phyloP scores from a whole-genome alignment of 1,284 basidiomycete species.

The Naganishia sp. region DNA sequence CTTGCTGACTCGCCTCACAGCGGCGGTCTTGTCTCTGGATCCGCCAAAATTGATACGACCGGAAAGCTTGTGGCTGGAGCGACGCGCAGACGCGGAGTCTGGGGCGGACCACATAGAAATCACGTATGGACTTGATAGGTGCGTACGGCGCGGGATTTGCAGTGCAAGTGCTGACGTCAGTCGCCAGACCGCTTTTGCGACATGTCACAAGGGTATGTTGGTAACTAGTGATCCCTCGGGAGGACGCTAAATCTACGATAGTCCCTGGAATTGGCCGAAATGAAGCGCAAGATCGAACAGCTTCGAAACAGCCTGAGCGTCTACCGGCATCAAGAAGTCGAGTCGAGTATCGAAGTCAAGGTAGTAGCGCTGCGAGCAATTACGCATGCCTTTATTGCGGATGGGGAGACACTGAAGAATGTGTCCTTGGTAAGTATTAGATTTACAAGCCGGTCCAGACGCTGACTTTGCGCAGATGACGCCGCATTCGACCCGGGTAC shows the following conservation, averaged over 20 bases:
- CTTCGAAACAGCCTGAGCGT: slow-evolving; percentile 19
- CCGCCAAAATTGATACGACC: slow-evolving; percentile 9
- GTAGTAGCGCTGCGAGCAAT: slow-evolving; percentile 22
- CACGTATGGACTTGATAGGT: slow-evolving; percentile 37
- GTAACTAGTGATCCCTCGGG: not conserved
- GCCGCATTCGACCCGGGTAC: slow-evolving; percentile 26
- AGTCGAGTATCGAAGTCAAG: slow-evolving; percentile 13
- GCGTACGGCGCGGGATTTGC: not conserved
- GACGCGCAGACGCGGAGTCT: slow-evolving; percentile 1
- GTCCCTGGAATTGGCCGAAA: slow-evolving; percentile 26
- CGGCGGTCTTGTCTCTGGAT: slow-evolving; percentile 15
- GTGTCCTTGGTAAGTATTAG: slow-evolving; percentile 22
- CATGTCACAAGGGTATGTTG: not conserved
- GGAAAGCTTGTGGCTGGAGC: slow-evolving; percentile 20
- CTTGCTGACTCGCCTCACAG: not conserved
- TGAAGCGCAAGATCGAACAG: slow-evolving; percentile 27
- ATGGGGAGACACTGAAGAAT: slow-evolving; percentile 18
- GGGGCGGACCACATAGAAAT: slow-evolving; percentile 34
- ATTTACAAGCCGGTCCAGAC: not conserved
- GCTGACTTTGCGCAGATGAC: slow-evolving; percentile 29
- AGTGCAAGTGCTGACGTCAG: not conserved
- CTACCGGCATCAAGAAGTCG: slow-evolving; percentile 20
- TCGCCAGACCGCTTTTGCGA: slow-evolving; percentile 10
- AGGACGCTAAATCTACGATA: not conserved
- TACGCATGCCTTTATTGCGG: slow-evolving; percentile 22